Evolutionary conservation across 192 early-diverging fungal genomes (phyloP), one percentile per base, ranked within the genome.

Genomic region (Coemansia sp.): DNA sequence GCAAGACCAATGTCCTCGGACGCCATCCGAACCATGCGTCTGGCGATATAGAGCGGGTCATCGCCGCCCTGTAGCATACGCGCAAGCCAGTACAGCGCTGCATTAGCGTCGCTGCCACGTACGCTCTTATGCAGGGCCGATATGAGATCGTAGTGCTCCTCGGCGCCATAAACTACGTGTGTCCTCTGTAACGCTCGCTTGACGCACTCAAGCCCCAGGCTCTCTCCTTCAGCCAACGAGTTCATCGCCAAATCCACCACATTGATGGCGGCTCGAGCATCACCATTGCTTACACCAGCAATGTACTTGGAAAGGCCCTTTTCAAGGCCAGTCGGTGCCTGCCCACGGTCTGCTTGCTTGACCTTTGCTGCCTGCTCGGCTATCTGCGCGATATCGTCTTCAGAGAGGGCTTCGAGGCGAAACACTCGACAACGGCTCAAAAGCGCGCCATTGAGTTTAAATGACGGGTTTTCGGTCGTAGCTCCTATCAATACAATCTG

Each of bases 61-160:
- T 97, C 95, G 62, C 95, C 95, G 31, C 87, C 89, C 39, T 88
- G 89, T 3, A 97, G 78, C 94, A 97, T 97, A 4, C 95, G 83
- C 1, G 93, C 93, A 11, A 97, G 77, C 95, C 95, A 95, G 74
- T 96, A 96, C 2, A 95, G 74, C 14, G 89, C 86, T 0, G 90
- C 92, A 84, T 93, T 88, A 7, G 73, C 87, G 73, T 94, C 91
- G 64, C 89, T 86, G 60, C 94, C 94, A n/a, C 94, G 89, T 31
- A 95, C 85, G 66, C 89, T 91, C 75, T 97, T 95, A 79, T 95
- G 94, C 14, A 97, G 64, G 0, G 95, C 95, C 58, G 92, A 94
- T 45, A 97, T 95, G 6, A 92, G 85, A 37, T 97, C 90, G 70
- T 94, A 95, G 78, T 97, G 95, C 70, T 94, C 90, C n/a, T 97